These are phyloP conservation scores for Lepraria neglecta DNA, from an alignment of 495 filamentous ascomycete genomes.

Conservation along the genomic window DNA sequence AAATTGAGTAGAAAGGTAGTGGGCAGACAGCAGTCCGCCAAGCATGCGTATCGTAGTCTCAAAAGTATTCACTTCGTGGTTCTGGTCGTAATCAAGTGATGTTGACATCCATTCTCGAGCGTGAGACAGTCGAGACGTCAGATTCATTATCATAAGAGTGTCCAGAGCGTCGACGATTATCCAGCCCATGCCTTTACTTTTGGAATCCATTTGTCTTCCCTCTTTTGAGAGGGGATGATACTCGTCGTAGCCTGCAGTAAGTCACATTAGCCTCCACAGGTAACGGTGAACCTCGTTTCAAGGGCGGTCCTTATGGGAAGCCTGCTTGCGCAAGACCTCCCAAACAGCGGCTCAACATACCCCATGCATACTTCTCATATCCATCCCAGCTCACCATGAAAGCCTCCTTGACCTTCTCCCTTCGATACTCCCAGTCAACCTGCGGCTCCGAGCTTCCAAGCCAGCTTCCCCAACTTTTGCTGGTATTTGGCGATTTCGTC, in stretches of 20 bases:
- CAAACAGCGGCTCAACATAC: slow-evolving; percentile 39
- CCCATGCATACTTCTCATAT: slow-evolving; percentile 92
- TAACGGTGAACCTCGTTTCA: neutral
- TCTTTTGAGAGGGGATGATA: slow-evolving; percentile 76
- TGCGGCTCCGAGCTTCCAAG: slow-evolving; percentile 30
- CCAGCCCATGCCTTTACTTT: slow-evolving; percentile 77
- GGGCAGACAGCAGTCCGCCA: slow-evolving; percentile 86
- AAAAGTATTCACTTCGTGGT: slow-evolving; percentile 95
- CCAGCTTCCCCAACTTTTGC: slow-evolving; percentile 25
- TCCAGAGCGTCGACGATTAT: slow-evolving; percentile 96
- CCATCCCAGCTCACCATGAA: slow-evolving; percentile 87
- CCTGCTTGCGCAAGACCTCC: neutral
- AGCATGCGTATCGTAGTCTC: slow-evolving; percentile 98
- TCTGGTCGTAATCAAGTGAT: slow-evolving; percentile 74
- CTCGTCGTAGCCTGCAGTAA: slow-evolving; percentile 66
- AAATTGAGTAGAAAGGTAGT: slow-evolving; percentile 76
- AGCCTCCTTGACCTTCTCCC: slow-evolving; percentile 80
- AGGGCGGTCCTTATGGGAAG: no score
- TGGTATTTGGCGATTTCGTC: slow-evolving; percentile 18
- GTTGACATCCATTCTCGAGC: slow-evolving; percentile 88
- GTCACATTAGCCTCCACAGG: neutral
- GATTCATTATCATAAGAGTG: slow-evolving; percentile 97
- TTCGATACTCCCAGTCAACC: slow-evolving; percentile 66
- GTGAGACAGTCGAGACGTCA: slow-evolving; percentile 76
- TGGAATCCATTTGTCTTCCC: slow-evolving; percentile 72